Base-by-base conservation (phyloP, 306 rosid species). In the Hippophae gyantsensis region DNA sequence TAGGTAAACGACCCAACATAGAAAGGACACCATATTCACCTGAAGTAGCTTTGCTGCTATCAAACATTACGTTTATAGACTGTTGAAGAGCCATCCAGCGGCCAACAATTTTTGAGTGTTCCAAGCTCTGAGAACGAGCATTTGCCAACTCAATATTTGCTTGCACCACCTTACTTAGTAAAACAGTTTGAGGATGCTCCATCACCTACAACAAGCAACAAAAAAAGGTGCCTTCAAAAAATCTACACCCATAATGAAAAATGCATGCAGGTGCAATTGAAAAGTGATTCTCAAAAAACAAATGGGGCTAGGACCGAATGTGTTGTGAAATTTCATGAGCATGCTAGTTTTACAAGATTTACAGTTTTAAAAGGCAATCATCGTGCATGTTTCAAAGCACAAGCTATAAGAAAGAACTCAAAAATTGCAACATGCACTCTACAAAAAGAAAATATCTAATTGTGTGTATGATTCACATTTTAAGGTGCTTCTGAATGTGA, bases 121-220 rank as follows among this genome's bases (percentile, higher is more conserved):
- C 86, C 38, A 42, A 59, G 48, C 85, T 78, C 67, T 78, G 68
- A 59, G 51, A 60, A 74, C 74, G 80, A 62, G 89, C 89, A 56
- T 83, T 70, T 63, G 82, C 81, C 48, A 92, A 76, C 43, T 62
- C 56, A 55, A 75, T 80, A 75, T 92, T 92, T 52, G 83, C 67
- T 57, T 83, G 72, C 56, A 92, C 69, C 79, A 92, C 87, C 84
- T 83, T 85, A 58, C 38, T 62, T 77, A 92, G 70, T 69, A 80
- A 69, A 62, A 81, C 79, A 58, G 98, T 87, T 68, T 85, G 98
- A 71, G 98, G 84, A 74, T 92, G 96, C 69, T 87, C 96, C 86
- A 71, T 79, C 57, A 87, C 87, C 98, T 90, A 73, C 54, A 67
- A 71, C 57, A 66, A 43, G 48, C 48, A 58, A 26, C 54, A 53